Base-by-base conservation (phyloP, 2,329 filamentous ascomycete species). In the Penicillium sp. region DNA sequence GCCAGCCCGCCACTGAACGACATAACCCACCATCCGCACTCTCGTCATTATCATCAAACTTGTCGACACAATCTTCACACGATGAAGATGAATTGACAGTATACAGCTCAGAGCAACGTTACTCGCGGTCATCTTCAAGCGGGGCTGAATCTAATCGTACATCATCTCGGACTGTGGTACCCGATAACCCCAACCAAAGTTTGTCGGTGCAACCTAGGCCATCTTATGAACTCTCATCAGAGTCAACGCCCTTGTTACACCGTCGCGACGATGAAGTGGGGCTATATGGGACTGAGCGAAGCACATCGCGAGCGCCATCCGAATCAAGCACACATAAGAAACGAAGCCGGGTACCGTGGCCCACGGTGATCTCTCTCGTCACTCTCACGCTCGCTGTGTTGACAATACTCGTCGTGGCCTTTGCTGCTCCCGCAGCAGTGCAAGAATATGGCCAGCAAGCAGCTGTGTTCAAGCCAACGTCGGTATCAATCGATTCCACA, bases 371-470 rank as follows among this genome's bases (percentile, higher is more conserved):
- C 36, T 88, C 92, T 29, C 83, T 96, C 57, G 62, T 81, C 1
- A 53, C 88, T 2, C 75, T 97, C 8, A 88, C 82, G 45, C 61
- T 83, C 1, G 66, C 86, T 6, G 79, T 88, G 5, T 64, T 93
- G 21, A 70, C 81, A 27, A 90, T 96, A 62, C 86, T 97, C 54
- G 74, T 88, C 14, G 77, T 93, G 52, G 90, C 87, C 14, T 96
- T 96, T 75, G 83, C 96, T 50, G 84, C 88, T 0, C 92, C 93
- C 2, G 86, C 88, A 14, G 84, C 88, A 7, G 84, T 96, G 10
- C 86, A 96, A 73, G 83, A 90, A 68, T 99, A 99, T 73, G 90
- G 89, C 45, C 88, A 93, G 73, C 81, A 92, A 71, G 90, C 92
- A 3, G 81, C 88, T 22, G 85, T 93, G 16, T 83, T 99, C 61